phyloP scores from a whole-genome alignment of 2,329 filamentous ascomycete species.

The Alternaria dauci region DNA sequence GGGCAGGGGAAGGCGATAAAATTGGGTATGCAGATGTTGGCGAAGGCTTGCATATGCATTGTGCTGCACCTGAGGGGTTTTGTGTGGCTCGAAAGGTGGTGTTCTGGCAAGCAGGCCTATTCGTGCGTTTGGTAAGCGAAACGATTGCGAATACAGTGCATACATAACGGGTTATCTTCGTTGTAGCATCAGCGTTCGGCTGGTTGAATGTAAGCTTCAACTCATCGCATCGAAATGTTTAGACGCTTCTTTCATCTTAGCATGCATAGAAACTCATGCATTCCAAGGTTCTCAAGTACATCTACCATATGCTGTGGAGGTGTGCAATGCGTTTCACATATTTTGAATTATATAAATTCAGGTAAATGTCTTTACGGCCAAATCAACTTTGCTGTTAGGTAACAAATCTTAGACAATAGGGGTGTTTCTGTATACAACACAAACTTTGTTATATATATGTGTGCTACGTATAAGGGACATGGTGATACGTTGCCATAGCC shows the following conservation, averaged over 20 bases:
- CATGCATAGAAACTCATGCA: neutral
- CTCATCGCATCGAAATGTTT: neutral
- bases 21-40: constrained; percentile 23
- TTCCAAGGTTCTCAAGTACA: neutral
- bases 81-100: constrained; percentile 26
- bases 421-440: neutral
- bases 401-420: neutral
- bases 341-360: no score
- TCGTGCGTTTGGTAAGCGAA: constrained; percentile 26
- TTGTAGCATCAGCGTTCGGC: constrained; percentile 23
- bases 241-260: neutral
- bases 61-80: constrained; percentile 29
- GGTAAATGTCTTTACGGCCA: no score
- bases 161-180: constrained; percentile 28
- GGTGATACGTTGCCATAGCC: constrained; percentile 18
- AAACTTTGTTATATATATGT: neutral
- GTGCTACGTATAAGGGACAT: constrained; percentile 2
- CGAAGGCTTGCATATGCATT: constrained; percentile 27
- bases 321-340: neutral
- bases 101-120: constrained; percentile 25
- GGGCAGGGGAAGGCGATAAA: constrained; percentile 27
- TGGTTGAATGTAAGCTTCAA: constrained; percentile 1
- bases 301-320: neutral
- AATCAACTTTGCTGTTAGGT: neutral
- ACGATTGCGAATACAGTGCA: constrained; percentile 28